Evolutionary conservation across 2,329 filamentous ascomycete genomes (phyloP), one percentile per base, ranked within the genome.

Genomic region (Helotiales sp.): DNA sequence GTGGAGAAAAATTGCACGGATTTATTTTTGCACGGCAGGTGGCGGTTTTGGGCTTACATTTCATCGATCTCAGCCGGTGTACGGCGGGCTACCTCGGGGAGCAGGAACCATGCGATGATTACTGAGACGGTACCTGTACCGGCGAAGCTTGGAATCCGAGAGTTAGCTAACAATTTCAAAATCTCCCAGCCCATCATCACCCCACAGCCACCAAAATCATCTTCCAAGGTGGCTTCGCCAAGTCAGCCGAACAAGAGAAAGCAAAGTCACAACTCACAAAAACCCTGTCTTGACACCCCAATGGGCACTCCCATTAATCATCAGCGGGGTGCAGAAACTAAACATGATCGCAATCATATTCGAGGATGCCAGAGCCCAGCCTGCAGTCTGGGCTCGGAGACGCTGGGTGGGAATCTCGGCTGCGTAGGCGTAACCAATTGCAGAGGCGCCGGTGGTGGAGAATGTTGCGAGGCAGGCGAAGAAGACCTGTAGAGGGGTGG

Each of bases 271-370:
- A 82, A 75, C 78, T 64, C 65, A 80, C 80, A 82, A 82, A 61
- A 82, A 82, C 0, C 80, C 81, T 0, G 81, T 82, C 68, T 80
- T 81, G 1, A 82, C 78, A 6, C 81, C 80, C 80, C 81, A 83
- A n/a, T 78, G 68, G 0, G 68, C 63, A 0, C 67, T 66, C 0
- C 77, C 79, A 49, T 82, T 81, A 62, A 82, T 82, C 81, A 82
- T 82, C 8, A 81, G 59, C 1, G 81, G 81, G 0, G 80, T 82
- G 63, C 77, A 80, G 72, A 82, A 82, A 61, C 78, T 82, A 62
- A 82, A 82, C 78, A 82, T 80, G 67, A 81, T 80, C 11, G 75
- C 78, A 11, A 82, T 71, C 30, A 78, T 58, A 58, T 82, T 82
- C 0, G 80, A 81, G 3, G 73, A 72, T 0, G 80, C 80, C 0